Base-by-base conservation (phyloP, 495 filamentous ascomycete species). In the Aspergillus avenaceus region DNA sequence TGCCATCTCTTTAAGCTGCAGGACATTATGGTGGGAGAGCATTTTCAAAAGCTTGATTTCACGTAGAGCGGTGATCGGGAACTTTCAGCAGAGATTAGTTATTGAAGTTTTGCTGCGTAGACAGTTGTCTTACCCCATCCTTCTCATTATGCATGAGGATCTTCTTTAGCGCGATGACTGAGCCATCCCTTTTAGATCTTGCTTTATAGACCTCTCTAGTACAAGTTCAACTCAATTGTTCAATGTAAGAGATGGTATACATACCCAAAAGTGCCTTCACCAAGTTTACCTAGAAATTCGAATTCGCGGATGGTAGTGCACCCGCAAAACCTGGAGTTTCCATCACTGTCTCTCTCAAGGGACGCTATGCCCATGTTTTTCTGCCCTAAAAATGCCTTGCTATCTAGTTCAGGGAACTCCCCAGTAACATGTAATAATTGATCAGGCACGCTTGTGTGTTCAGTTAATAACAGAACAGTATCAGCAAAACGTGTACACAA, bases 21-120 rank as follows among this genome's bases (percentile, higher is more conserved):
- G 70, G 26, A 97, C 79, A 59, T 99, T 99, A 32, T 76, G 80
- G 66, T 99, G 95, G 7, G 84, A 90, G 16, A 99, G 73, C 66
- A 95, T 83, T 69, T 99, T 99, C 27, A 99, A 71, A 24, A 99
- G 79, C 74, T 97, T 97, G 75, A 99, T 96, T 67, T 99, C 95
- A 60, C 95, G 85, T 22, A 97, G 88, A 2, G 95, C 95, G 0
- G 95, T 99, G 21, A 99, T 93, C 5, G 95, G 95, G 60, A 97
- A 97, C 34, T 97, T 54, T 19, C n/a, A 23, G 8, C 25, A 41
- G 19, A 49, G 38, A 42, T 7, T 14, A 47, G 55, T 45, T 58
- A 53, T 40, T 29, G 41, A 18, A 46, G 34, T 42, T 19, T 23
- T 18, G 13, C 25, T 12, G 12, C 28, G 18, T 27, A 19, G 24